These are phyloP conservation scores for Penicillium freii DNA, from an alignment of 2,329 filamentous ascomycete genomes.

Conservation along the genomic window DNA sequence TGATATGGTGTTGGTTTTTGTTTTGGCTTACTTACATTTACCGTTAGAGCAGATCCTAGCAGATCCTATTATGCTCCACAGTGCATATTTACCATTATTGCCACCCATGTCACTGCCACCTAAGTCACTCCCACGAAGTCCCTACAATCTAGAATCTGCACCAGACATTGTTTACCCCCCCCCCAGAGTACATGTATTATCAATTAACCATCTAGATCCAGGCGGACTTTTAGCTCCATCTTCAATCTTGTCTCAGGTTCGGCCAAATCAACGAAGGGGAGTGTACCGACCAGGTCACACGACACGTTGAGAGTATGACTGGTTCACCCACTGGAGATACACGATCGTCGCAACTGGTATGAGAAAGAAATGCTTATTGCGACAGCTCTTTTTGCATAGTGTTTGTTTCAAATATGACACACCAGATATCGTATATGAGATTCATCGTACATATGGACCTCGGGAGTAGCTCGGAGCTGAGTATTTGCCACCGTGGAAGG, in stretches of 20 bases:
- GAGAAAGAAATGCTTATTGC: neutral
- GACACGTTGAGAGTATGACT: slow-evolving; percentile 3
- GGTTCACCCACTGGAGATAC: neutral
- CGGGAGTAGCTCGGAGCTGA: neutral
- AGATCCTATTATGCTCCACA: neutral
- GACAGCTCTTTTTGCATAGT: neutral
- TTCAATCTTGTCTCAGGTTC: slow-evolving; percentile 2
- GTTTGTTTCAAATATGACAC: neutral
- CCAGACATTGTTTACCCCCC: too few relatives aligned
- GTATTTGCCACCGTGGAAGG: neutral
- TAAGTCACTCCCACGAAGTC: neutral
- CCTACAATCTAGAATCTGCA: neutral
- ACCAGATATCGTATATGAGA: neutral
- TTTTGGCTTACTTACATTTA: neutral
- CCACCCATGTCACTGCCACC: neutral
- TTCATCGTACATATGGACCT: neutral
- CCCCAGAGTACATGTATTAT: neutral
- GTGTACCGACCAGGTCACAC: slow-evolving; percentile 6
- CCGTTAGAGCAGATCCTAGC: too few relatives aligned
- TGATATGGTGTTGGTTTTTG: neutral
- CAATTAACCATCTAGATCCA: neutral
- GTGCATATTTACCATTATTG: neutral
- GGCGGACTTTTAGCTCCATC: neutral
- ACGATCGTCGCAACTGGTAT: neutral
- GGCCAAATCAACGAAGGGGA: neutral